phyloP scores from a whole-genome alignment of 2,329 filamentous ascomycete species.

The Trichoderma oligosporum region DNA sequence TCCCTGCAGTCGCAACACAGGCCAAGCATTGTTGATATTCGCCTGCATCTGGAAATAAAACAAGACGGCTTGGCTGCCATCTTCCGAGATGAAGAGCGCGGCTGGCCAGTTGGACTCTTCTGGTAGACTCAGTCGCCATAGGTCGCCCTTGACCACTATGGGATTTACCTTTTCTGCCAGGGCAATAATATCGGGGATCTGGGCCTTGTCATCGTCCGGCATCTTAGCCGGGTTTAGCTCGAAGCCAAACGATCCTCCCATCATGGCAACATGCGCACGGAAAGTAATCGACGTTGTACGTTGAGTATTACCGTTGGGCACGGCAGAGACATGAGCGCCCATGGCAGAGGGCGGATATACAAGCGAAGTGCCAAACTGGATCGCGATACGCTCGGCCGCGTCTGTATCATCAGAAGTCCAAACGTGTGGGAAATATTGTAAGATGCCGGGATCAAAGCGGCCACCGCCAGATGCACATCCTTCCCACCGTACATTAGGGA shows the following conservation, averaged over 20 bases:
- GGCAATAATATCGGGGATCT: conserved; percentile 52
- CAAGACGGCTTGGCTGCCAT: conserved; percentile 48
- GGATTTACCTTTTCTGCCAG: conserved; percentile 56
- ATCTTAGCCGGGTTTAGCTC: conserved; percentile 57
- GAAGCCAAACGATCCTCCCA: conserved; percentile 64
- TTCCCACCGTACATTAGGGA: conserved; percentile 62
- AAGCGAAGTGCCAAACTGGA: conserved; percentile 61
- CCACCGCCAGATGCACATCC: conserved; percentile 63
- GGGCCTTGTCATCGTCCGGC: conserved; percentile 46
- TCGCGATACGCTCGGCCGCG: conserved; percentile 55
- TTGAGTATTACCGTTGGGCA: conserved; percentile 55
- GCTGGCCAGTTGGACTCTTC: conserved; percentile 60
- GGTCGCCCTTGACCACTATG: conserved; percentile 53
- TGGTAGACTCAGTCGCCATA: conserved; percentile 57
- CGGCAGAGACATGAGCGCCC: conserved; percentile 61
- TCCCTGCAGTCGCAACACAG: conserved; percentile 53
- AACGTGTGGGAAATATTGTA: conserved; percentile 62
- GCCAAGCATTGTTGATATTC: conserved; percentile 48
- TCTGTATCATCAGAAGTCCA: conserved; percentile 67
- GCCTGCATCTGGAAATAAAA: conserved; percentile 59
- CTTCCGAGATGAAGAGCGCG: conserved; percentile 54
- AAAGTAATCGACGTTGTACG: conserved; percentile 56
- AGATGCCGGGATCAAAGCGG: conserved; percentile 59
- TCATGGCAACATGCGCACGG: conserved; percentile 63
- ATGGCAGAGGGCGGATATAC: conserved; percentile 61